A percentile compares a stretch with the other conserved stretches of the same genome.
phyloP scores from a whole-genome alignment of 805 yeast genomes.

The Maudiozyma barnettii region DNA sequence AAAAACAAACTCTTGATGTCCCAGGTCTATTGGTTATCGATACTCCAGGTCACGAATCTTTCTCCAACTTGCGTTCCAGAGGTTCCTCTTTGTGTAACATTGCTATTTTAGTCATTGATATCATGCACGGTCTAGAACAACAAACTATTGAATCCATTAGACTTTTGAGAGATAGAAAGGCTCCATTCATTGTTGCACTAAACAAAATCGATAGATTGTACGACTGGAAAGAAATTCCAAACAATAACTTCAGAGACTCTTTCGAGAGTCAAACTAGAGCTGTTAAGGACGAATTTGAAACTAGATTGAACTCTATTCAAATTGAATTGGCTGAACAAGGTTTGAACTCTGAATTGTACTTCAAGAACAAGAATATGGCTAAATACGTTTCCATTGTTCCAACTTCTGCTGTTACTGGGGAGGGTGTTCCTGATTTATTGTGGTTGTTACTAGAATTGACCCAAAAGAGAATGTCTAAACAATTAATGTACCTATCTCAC shows the following conservation, averaged over 20 bases:
- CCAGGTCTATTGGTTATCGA: slow-evolving; percentile 96
- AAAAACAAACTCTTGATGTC: slow-evolving; percentile 79
- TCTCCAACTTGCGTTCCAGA: slow-evolving; percentile 93
- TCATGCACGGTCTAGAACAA: slow-evolving; percentile 98
- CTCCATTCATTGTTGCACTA: slow-evolving; percentile 94
- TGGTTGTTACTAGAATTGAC: slow-evolving; percentile 93
- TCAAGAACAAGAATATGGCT: slow-evolving; percentile 87
- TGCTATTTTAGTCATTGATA: slow-evolving; percentile 95
- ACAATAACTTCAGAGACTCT: slow-evolving; percentile 94
- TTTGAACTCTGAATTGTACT: slow-evolving; percentile 92
- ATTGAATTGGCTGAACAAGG: slow-evolving; percentile 96
- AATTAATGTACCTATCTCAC: slow-evolving; percentile 82
- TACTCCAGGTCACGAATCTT: slow-evolving; percentile 99
- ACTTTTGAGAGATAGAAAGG: slow-evolving; percentile 89
- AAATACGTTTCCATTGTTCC: slow-evolving; percentile 95
- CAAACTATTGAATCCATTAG: slow-evolving; percentile 93
- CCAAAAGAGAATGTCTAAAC: slow-evolving; percentile 97
- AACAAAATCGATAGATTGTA: slow-evolving; percentile 96
- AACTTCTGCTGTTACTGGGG: slow-evolving; percentile 98
- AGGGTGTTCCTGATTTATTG: slow-evolving; percentile 98
- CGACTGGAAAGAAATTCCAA: slow-evolving; percentile 86
- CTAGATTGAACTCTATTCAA: slow-evolving; percentile 74
- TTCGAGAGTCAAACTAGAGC: slow-evolving; percentile 70
- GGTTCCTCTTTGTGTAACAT: slow-evolving; percentile 99
- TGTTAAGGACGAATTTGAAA: slow-evolving; percentile 88